Conservation (phyloP, 768 basidiomycete species). For the Kwoniella bestiolae region DNA sequence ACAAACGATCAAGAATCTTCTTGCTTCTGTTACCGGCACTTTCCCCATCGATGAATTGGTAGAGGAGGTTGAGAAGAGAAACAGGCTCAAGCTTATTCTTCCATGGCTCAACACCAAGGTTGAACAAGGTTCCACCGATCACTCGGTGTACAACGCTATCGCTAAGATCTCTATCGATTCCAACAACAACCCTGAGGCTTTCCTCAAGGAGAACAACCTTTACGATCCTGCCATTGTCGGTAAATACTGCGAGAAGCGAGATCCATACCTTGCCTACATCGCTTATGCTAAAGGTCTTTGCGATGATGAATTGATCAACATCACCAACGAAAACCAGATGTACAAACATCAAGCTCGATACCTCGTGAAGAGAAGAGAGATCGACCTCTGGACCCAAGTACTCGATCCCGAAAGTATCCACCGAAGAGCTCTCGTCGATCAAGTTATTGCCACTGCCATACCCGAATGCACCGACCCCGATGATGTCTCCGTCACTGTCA, state of each 20-base stretch:
- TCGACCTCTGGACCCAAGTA: conserved; percentile 96
- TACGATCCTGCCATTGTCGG: conserved; percentile 97
- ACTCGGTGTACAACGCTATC: conserved; percentile 92
- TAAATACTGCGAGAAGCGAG: conserved; percentile 98
- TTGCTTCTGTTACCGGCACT: conserved; percentile 91
- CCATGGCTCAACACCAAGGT: conserved; percentile 96
- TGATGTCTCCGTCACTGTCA: conserved; percentile 97
- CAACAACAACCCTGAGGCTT: conserved; percentile 96
- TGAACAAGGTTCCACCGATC: conserved; percentile 89
- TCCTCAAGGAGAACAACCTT: conserved; percentile 97
- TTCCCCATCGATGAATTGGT: conserved; percentile 99
- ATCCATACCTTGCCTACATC: conserved; percentile 97
- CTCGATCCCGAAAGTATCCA: conserved; percentile 85
- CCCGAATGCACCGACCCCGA: conserved; percentile 98
- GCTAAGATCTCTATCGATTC: conserved; percentile 99
- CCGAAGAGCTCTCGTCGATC: conserved; percentile 88
- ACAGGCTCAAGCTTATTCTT: conserved; percentile 92
- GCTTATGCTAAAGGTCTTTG: conserved; percentile 99
- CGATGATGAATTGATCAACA: conserved; percentile 92
- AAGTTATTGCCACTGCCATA: conserved; percentile 92
- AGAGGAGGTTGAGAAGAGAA: conserved; percentile 93
- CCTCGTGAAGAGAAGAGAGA: conserved; percentile 90
- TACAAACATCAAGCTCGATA: conserved; percentile 99
- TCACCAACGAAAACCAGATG: conserved; percentile 99
- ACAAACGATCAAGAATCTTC: conserved; percentile 87